Evolutionary conservation across 2,329 filamentous ascomycete genomes (phyloP).

Genomic region (Phaeosphaeria sp.): DNA sequence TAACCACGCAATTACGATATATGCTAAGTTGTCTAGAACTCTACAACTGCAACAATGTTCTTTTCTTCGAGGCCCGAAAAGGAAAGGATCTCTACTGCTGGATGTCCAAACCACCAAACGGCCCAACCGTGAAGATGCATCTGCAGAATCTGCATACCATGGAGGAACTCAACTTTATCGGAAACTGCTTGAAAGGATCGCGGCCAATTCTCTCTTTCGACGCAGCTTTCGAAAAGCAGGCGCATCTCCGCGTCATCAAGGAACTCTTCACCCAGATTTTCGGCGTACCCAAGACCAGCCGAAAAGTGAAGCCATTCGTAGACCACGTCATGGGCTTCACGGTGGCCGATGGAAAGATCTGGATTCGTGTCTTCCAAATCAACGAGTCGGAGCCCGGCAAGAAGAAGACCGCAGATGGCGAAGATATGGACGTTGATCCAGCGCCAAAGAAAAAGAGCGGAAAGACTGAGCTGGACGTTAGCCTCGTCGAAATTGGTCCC

Average conservation of each 20-base stretch:
- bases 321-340: slow-evolving; percentile 96
- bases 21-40: slow-evolving; percentile 58
- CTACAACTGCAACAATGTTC: slow-evolving; percentile 92
- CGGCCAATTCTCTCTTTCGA: slow-evolving; percentile 93
- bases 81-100: slow-evolving; percentile 93
- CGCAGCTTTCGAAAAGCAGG: slow-evolving; percentile 79
- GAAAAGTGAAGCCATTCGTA: slow-evolving; percentile 93
- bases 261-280: slow-evolving; percentile 91
- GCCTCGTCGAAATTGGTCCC: slow-evolving; percentile 90
- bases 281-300: slow-evolving; percentile 85
- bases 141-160: slow-evolving; percentile 91
- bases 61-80: slow-evolving; percentile 96
- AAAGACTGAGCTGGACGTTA: slow-evolving; percentile 73
- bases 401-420: slow-evolving; percentile 49
- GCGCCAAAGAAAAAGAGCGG: slow-evolving; percentile 55
- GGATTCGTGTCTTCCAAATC: slow-evolving; percentile 95
- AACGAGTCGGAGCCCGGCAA: slow-evolving; percentile 75
- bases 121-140: slow-evolving; percentile 77
- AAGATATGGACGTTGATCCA: slow-evolving; percentile 45
- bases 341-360: slow-evolving; percentile 90
- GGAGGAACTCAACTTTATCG: slow-evolving; percentile 95
- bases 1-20: neutral
- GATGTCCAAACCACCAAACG: slow-evolving; percentile 90
- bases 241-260: slow-evolving; percentile 82
- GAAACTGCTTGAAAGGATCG: slow-evolving; percentile 94